Evolutionary conservation across 345 rosid genomes (phyloP).

Genomic region (Syzygium grande): DNA sequence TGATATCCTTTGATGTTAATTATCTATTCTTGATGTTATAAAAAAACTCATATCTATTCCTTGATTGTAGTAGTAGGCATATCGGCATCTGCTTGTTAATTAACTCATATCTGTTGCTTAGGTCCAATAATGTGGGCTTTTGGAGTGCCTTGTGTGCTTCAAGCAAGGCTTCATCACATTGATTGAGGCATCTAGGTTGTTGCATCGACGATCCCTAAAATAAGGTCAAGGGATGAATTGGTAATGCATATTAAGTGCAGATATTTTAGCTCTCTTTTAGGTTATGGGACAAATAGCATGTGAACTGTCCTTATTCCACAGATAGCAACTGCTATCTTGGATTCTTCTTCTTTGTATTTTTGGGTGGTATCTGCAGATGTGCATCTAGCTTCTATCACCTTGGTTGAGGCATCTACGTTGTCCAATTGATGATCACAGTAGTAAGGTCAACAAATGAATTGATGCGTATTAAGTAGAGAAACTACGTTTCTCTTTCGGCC

Average conservation of each 20-base stretch:
- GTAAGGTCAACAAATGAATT: not conserved
- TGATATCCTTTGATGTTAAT: slow-evolving; percentile 41
- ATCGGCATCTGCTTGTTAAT: not conserved
- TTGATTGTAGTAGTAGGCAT: not conserved
- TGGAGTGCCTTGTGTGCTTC: not conserved
- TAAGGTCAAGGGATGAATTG: not conserved
- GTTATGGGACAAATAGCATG: not conserved
- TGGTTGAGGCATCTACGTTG: not conserved
- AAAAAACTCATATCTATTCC: not conserved
- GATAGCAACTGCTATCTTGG: not conserved
- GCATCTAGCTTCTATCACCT: not conserved
- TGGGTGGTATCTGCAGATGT: not conserved
- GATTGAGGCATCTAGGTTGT: not conserved
- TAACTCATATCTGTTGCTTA: not conserved
- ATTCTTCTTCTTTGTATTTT: not conserved
- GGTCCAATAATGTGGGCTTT: not conserved
- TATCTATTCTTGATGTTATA: not conserved
- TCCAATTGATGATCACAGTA: not conserved
- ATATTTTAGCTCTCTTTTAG: not conserved
- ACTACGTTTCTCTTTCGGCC: not conserved
- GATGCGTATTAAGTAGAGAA: not conserved
- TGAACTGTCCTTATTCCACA: not conserved
- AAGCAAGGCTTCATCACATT: not conserved
- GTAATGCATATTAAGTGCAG: not conserved
- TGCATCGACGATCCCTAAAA: not conserved